Conservation (phyloP, 2,329 filamentous ascomycete species). For the Exophiala bonariae region DNA sequence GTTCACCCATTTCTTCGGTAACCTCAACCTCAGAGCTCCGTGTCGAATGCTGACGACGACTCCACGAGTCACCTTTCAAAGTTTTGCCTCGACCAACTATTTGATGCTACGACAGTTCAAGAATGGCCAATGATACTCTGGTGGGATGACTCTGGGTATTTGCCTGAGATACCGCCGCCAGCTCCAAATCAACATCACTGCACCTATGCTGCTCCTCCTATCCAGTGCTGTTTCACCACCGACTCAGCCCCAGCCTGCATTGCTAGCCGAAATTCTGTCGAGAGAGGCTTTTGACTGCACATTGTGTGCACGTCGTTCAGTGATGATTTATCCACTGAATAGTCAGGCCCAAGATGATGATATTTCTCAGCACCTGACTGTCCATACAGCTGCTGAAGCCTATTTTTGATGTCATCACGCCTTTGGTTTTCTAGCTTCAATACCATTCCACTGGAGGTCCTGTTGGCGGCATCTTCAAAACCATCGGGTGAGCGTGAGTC, state of each 20-base stretch:
- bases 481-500: neutral
- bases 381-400: constrained; percentile 13
- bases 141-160: neutral
- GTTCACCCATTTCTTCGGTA: too few relatives aligned
- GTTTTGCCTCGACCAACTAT: too few relatives aligned
- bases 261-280: constrained; percentile 3
- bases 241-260: constrained; percentile 6
- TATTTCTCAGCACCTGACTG: constrained; percentile 7
- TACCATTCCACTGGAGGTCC: constrained; percentile 9
- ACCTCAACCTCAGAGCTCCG: too few relatives aligned
- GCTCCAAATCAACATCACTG: neutral
- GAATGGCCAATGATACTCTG: too few relatives aligned
- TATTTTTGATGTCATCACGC: constrained; percentile 9
- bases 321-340: constrained; percentile 10
- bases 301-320: constrained; percentile 17
- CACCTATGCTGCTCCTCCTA: constrained; percentile 2
- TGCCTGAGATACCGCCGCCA: too few relatives aligned
- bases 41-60: too few relatives aligned
- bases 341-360: constrained; percentile 18
- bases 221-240: constrained; percentile 11
- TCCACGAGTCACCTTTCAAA: too few relatives aligned
- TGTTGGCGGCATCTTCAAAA: neutral
- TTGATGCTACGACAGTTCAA: neutral
- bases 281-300: neutral
- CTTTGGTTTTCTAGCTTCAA: constrained; percentile 13